Evolutionary conservation across 495 filamentous ascomycete genomes (phyloP).

Genomic region (Podospora pseudoanserina): DNA sequence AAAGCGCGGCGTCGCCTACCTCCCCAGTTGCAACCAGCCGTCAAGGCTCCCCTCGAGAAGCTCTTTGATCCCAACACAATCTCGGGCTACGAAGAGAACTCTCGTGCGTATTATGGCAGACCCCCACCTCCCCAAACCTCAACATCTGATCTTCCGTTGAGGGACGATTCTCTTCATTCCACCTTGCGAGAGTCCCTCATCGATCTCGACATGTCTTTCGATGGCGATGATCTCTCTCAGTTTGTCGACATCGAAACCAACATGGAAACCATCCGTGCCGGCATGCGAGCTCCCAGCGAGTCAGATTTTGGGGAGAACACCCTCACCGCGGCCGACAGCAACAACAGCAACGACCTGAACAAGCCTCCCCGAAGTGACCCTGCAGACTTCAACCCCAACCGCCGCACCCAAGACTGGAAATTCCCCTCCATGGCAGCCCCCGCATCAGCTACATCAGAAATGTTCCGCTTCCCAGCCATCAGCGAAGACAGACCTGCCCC

Average conservation of each 20-base stretch:
- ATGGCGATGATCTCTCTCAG: constrained; percentile 47
- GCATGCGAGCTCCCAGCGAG: constrained; percentile 42
- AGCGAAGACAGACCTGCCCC: constrained; percentile 30
- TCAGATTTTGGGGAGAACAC: constrained; percentile 37
- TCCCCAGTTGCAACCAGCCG: constrained; percentile 47
- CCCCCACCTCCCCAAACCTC: constrained; percentile 29
- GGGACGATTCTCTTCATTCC: constrained; percentile 49
- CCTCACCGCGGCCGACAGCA: not conserved
- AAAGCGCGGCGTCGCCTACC: constrained; percentile 46
- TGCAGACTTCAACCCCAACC: constrained; percentile 44
- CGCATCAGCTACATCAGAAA: constrained; percentile 49
- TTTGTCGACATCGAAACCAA: constrained; percentile 60
- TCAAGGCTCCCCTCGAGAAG: constrained; percentile 52
- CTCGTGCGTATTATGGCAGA: constrained; percentile 47
- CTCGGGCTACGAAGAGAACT: constrained; percentile 55
- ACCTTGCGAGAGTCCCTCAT: constrained; percentile 53
- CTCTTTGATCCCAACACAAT: constrained; percentile 57
- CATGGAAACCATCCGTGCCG: constrained; percentile 57
- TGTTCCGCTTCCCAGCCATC: constrained; percentile 45
- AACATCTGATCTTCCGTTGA: constrained; percentile 53
- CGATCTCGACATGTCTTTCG: constrained; percentile 52
- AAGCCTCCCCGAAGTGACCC: constrained; percentile 50
- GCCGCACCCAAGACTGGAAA: constrained; percentile 59
- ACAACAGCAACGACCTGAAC: constrained; percentile 37
- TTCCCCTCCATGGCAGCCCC: constrained; percentile 53